These are phyloP conservation scores for Azolla pinnata DNA, from an alignment of 75 land plant genomes.

Conservation along the genomic window DNA sequence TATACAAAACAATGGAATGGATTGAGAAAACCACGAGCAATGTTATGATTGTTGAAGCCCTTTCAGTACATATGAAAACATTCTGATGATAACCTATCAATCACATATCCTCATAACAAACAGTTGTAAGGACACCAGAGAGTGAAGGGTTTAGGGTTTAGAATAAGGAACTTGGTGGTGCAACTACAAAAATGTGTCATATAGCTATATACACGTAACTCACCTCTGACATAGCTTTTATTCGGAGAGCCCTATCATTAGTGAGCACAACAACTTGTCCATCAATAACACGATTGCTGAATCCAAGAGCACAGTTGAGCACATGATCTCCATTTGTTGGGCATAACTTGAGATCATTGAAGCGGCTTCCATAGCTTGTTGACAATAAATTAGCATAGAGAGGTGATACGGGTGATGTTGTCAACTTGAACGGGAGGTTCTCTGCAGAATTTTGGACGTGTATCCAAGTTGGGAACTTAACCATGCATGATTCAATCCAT, in stretches of 20 bases:
- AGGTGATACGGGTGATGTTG: constrained; percentile 76
- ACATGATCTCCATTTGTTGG: constrained; percentile 83
- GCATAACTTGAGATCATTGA: not conserved
- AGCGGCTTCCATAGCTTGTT: not conserved
- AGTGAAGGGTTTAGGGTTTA: not conserved
- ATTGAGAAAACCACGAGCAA: too few relatives aligned
- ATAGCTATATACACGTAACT: too few relatives aligned
- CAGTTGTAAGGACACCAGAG: too few relatives aligned
- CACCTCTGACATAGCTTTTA: constrained; percentile 98
- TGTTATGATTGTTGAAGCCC: too few relatives aligned
- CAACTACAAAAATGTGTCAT: too few relatives aligned
- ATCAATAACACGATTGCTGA: constrained; percentile 29
- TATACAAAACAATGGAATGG: too few relatives aligned
- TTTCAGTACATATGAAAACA: constrained; percentile 2
- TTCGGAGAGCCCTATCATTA: constrained; percentile 61
- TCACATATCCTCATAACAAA: not conserved
- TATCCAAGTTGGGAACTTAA: constrained; percentile 64
- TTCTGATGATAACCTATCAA: not conserved
- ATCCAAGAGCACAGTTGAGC: constrained; percentile 68
- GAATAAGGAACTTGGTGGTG: not conserved
- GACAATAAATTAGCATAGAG: not conserved
- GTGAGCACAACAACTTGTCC: constrained; percentile 58
- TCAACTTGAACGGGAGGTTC: constrained; percentile 21
- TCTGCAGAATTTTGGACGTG: constrained; percentile 71
- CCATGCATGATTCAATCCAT: constrained; percentile 91